phyloP scores from a whole-genome alignment of 805 yeast genomes.

The Metschnikowia chrysomelidarum region DNA sequence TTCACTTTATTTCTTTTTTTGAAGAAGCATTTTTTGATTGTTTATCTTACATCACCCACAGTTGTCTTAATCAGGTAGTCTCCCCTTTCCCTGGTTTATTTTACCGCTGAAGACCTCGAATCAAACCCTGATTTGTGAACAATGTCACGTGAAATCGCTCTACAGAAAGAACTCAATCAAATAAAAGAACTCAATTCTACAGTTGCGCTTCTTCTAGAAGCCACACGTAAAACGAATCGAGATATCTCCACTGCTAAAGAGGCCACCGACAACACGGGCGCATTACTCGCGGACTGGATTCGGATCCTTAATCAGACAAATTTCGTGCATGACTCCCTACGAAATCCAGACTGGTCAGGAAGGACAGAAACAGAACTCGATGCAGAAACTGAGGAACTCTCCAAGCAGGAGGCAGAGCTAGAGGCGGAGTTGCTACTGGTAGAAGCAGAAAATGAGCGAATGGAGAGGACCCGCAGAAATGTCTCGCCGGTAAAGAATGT shows the following conservation, averaged over 20 bases:
- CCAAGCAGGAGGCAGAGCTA: conserved; percentile 24
- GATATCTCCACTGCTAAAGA: conserved; percentile 34
- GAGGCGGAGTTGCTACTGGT: conserved; percentile 24
- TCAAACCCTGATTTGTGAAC: not conserved
- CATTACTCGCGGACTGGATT: conserved; percentile 57
- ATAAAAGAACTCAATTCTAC: conserved; percentile 31
- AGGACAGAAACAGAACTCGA: conserved; percentile 18
- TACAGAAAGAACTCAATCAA: conserved; percentile 24
- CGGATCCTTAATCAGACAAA: conserved; percentile 61
- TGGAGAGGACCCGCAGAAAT: conserved; percentile 20
- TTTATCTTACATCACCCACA: not conserved
- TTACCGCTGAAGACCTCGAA: not conserved
- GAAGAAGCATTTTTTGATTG: too few relatives aligned
- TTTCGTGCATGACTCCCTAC: conserved; percentile 41
- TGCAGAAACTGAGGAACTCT: conserved; percentile 20
- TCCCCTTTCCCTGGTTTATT: not conserved
- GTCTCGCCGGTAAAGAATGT: too few relatives aligned
- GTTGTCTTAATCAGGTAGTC: too few relatives aligned
- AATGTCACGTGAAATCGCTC: conserved; percentile 20
- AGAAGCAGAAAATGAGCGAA: conserved; percentile 27
- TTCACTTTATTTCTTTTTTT: too few relatives aligned
- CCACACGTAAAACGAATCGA: conserved; percentile 26
- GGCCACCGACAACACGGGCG: conserved; percentile 48
- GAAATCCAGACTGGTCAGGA: conserved; percentile 20
- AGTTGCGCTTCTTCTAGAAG: conserved; percentile 28